Percentiles rank a stretch among this genome's conserved stretches.
phyloP scores from a whole-genome alignment of 441 rosid genomes.

The Biscutella laevigata region DNA sequence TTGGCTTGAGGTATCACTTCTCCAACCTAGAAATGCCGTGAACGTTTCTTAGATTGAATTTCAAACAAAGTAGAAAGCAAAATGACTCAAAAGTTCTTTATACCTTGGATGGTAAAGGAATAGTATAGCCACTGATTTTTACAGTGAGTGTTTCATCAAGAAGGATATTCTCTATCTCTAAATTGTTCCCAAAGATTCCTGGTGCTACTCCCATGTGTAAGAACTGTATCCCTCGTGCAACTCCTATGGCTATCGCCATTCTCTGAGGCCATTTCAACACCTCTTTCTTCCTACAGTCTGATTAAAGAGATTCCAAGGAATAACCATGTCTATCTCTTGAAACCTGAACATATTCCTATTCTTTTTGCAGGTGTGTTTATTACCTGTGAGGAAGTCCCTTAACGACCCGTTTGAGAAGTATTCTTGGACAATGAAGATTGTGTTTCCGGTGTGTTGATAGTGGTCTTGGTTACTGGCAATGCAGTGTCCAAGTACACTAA shows the following conservation, averaged over 20 bases:
- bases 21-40: slow-evolving; percentile 38
- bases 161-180: slow-evolving; percentile 61
- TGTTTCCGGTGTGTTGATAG: slow-evolving; percentile 39
- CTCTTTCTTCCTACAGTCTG: slow-evolving; percentile 77
- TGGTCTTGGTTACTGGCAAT: slow-evolving; percentile 63
- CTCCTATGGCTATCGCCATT: slow-evolving; percentile 69
- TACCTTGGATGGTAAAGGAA: slow-evolving; percentile 72
- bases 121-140: slow-evolving; percentile 55
- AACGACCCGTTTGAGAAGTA: slow-evolving; percentile 61
- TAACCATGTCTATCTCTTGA: not conserved
- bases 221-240: slow-evolving; percentile 83
- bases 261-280: slow-evolving; percentile 81
- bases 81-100: not conserved
- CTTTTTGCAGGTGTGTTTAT: slow-evolving; percentile 11
- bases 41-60: not conserved
- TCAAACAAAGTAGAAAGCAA: not conserved
- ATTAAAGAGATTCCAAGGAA: not conserved
- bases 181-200: slow-evolving; percentile 63
- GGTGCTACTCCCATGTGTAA: slow-evolving; percentile 79
- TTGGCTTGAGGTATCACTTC: slow-evolving; percentile 37
- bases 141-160: slow-evolving; percentile 69
- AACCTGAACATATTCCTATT: not conserved
- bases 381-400: slow-evolving; percentile 58
- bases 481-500: slow-evolving; percentile 82
- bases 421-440: slow-evolving; percentile 59